Conservation (phyloP, 73 alveolate genomes). For the Stentor roeselii region DNA sequence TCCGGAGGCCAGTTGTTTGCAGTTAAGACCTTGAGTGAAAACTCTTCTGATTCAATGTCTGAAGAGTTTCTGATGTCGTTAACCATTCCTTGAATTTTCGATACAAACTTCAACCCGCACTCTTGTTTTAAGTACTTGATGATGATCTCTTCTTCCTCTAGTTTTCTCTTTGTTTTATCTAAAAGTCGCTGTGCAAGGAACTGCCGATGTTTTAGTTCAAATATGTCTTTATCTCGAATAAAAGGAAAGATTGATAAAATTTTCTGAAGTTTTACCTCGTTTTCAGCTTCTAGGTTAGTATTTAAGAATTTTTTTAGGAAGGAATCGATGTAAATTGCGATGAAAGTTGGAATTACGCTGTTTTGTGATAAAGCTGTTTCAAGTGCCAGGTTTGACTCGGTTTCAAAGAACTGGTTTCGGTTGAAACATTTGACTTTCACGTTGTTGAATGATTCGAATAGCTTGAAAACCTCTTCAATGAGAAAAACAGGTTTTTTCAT, state of each 20-base stretch:
- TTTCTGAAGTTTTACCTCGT: slow-evolving; percentile 38
- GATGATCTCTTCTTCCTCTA: slow-evolving; percentile 62
- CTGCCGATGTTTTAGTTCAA: slow-evolving; percentile 53
- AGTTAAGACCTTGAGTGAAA: slow-evolving; percentile 57
- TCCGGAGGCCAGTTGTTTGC: slow-evolving; percentile 66
- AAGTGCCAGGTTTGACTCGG: neutral
- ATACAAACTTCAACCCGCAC: slow-evolving; percentile 58
- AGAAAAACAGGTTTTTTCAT: neutral
- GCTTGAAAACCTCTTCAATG: neutral
- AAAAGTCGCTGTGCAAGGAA: slow-evolving; percentile 55
- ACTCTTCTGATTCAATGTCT: slow-evolving; percentile 37
- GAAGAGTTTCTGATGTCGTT: slow-evolving; percentile 55
- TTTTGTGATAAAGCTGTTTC: neutral
- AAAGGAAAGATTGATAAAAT: slow-evolving; percentile 47
- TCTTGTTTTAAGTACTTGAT: slow-evolving; percentile 55
- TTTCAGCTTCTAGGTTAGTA: slow-evolving; percentile 49
- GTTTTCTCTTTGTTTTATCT: slow-evolving; percentile 30
- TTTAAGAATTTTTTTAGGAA: slow-evolving; percentile 44
- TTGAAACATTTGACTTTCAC: neutral
- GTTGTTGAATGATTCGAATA: no score
- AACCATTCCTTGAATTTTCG: slow-evolving; percentile 67
- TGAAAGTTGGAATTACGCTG: neutral
- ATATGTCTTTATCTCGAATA: slow-evolving; percentile 58
- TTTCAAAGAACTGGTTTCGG: neutral
- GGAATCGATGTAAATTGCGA: slow-evolving; percentile 42